Percentiles rank a stretch among this genome's conserved stretches.
Conservation (phyloP, 768 basidiomycete species). For the Lactarius hengduanensis region DNA sequence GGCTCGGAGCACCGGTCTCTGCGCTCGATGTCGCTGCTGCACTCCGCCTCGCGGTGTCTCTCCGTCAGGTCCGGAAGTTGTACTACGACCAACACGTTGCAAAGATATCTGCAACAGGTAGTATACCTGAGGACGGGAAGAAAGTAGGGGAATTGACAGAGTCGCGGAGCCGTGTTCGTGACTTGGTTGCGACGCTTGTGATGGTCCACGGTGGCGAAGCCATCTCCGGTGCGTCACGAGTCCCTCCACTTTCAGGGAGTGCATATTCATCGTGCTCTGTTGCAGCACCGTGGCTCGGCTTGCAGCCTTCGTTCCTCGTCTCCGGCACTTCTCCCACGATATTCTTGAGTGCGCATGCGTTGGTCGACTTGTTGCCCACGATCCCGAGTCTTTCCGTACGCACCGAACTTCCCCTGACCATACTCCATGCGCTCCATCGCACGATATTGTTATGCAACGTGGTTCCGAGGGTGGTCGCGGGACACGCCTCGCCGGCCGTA, state of each 20-base stretch:
- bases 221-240: slow-evolving; percentile 22
- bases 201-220: slow-evolving; percentile 30
- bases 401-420: slow-evolving; percentile 24
- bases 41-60: slow-evolving; percentile 22
- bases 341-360: slow-evolving; percentile 17
- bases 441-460: slow-evolving; percentile 22
- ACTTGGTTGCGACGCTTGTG: slow-evolving; percentile 26
- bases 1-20: slow-evolving; percentile 25
- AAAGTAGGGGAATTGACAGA: background rate
- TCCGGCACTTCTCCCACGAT: slow-evolving; percentile 14
- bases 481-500: slow-evolving; percentile 22
- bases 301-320: slow-evolving; percentile 28
- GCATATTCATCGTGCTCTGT: background rate
- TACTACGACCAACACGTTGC: slow-evolving; percentile 9
- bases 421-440: slow-evolving; percentile 26
- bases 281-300: slow-evolving; percentile 28
- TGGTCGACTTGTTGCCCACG: slow-evolving; percentile 24
- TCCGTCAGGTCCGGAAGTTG: slow-evolving; percentile 25
- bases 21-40: slow-evolving; percentile 25
- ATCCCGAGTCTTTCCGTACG: slow-evolving; percentile 17
- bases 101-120: slow-evolving; percentile 5
- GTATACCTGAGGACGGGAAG: slow-evolving; percentile 7
- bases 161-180: slow-evolving; percentile 25
- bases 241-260: background rate
- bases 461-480: slow-evolving; percentile 22